Conservation (phyloP, 768 basidiomycete genomes). For the Fibroporia radiculosa region DNA sequence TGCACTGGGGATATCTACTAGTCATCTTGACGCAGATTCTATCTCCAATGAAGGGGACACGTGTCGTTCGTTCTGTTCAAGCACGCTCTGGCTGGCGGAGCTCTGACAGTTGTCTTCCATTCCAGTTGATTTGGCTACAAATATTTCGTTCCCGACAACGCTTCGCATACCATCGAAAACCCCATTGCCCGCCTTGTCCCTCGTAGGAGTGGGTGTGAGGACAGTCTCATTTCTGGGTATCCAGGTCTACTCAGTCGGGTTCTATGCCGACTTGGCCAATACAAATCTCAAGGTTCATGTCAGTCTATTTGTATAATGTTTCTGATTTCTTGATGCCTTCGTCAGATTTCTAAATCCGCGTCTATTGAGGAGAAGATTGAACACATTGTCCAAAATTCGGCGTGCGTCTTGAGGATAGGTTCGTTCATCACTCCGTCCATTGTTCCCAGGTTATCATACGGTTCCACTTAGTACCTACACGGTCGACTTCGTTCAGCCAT, state of each 20-base stretch:
- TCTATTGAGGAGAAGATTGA: slow-evolving; percentile 63
- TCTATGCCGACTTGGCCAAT: slow-evolving; percentile 79
- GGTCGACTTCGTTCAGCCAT: slow-evolving; percentile 70
- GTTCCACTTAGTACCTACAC: slow-evolving; percentile 56
- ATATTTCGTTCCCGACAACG: slow-evolving; percentile 63
- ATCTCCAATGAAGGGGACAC: slow-evolving; percentile 12
- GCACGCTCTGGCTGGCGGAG: too few relatives aligned
- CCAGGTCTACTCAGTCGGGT: slow-evolving; percentile 84
- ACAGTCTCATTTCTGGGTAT: slow-evolving; percentile 85
- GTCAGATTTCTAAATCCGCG: slow-evolving; percentile 47
- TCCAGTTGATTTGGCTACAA: slow-evolving; percentile 67
- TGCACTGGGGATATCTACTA: slow-evolving; percentile 16
- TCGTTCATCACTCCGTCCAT: slow-evolving; percentile 13
- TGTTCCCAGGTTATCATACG: not conserved
- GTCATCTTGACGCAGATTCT: slow-evolving; percentile 40
- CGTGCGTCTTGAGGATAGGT: slow-evolving; percentile 75
- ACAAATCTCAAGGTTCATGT: slow-evolving; percentile 47
- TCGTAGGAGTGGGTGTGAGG: slow-evolving; percentile 81
- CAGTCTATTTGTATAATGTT: not conserved
- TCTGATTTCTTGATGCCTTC: too few relatives aligned
- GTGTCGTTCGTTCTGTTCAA: slow-evolving; percentile 8
- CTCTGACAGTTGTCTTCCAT: not conserved
- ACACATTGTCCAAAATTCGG: slow-evolving; percentile 55
- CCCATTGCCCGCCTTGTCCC: slow-evolving; percentile 51
- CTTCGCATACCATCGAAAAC: slow-evolving; percentile 58